Conservation (phyloP, 352 stramenopile species). For the Pythium monospermum region DNA sequence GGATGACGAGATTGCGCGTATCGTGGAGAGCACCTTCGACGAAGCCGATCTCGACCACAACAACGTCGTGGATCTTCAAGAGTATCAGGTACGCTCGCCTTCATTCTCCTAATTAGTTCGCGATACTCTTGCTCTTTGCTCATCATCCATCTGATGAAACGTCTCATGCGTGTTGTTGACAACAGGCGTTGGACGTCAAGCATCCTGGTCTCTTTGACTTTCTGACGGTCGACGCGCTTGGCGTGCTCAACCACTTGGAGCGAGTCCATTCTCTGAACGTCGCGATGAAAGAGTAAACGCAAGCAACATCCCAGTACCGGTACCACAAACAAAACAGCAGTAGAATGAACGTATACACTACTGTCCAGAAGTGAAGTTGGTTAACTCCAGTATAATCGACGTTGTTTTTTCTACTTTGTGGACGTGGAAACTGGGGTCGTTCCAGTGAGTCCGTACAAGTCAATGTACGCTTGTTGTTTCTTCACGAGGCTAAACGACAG, state of each 20-base stretch:
- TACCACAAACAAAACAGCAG: too few species aligned
- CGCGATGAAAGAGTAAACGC: conserved; percentile 16
- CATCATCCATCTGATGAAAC: too few species aligned
- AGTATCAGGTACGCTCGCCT: conserved; percentile 71
- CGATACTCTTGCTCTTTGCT: too few species aligned
- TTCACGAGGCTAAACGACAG: conserved; percentile 71
- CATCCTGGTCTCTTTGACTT: conserved; percentile 84
- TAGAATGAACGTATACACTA: too few species aligned
- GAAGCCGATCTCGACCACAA: conserved; percentile 78
- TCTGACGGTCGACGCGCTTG: conserved; percentile 79
- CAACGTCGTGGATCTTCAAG: conserved; percentile 68
- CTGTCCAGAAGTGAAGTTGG: too few species aligned
- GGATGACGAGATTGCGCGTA: conserved; percentile 67
- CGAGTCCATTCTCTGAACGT: conserved; percentile 74
- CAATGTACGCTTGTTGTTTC: conserved; percentile 84
- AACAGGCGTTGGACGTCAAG: conserved; percentile 68
- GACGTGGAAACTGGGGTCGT: conserved; percentile 49
- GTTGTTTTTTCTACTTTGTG: conserved; percentile 14
- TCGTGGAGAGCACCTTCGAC: conserved; percentile 81
- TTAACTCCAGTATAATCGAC: too few species aligned
- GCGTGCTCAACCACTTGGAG: conserved; percentile 78
- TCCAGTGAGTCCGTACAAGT: conserved; percentile 75
- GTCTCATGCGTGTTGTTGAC: too few species aligned
- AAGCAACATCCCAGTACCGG: too few species aligned
- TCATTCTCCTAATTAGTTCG: too few species aligned